Percentiles rank a stretch among this genome's conserved stretches.
Conservation (phyloP, 1,284 basidiomycete genomes). For the Filobasidium uniguttulatum region DNA sequence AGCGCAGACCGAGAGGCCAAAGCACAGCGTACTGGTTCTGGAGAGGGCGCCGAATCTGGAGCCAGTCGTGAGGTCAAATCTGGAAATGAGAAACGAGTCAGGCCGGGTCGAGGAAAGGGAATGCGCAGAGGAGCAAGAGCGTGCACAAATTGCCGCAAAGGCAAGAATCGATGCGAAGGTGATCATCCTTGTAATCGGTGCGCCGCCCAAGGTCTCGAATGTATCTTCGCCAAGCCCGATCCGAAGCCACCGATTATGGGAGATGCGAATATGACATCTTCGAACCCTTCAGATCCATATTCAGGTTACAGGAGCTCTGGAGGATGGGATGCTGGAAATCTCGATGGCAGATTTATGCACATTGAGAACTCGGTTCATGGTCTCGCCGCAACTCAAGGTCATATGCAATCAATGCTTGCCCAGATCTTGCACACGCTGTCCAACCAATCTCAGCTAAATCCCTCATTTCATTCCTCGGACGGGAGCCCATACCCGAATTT, state of each 20-base stretch:
- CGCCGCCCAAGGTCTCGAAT: slow-evolving; percentile 63
- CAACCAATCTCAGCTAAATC: too few species aligned
- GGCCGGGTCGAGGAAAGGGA: slow-evolving; percentile 5
- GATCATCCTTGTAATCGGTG: slow-evolving; percentile 61
- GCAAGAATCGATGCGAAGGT: slow-evolving; percentile 85
- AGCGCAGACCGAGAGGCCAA: too few species aligned
- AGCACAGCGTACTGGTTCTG: too few species aligned
- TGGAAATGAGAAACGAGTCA: too few species aligned
- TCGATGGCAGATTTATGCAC: slow-evolving; percentile 20
- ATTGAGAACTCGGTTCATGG: slow-evolving; percentile 29
- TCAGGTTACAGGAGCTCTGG: neutral
- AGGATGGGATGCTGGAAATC: slow-evolving; percentile 1
- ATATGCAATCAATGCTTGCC: slow-evolving; percentile 26
- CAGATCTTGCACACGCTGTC: slow-evolving; percentile 31
- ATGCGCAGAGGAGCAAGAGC: slow-evolving; percentile 33
- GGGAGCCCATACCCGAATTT: too few species aligned
- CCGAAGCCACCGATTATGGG: slow-evolving; percentile 40
- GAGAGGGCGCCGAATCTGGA: too few species aligned
- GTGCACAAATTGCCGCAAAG: slow-evolving; percentile 48
- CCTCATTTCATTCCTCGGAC: neutral
- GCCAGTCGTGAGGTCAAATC: too few species aligned
- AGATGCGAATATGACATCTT: slow-evolving; percentile 34
- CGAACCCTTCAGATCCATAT: neutral
- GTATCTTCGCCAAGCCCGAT: slow-evolving; percentile 85
- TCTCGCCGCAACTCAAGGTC: slow-evolving; percentile 29